Evolutionary conservation across 2,329 filamentous ascomycete species (phyloP), one percentile per base, ranked within the genome.

Genomic region (Pseudogymnoascus sp.): DNA sequence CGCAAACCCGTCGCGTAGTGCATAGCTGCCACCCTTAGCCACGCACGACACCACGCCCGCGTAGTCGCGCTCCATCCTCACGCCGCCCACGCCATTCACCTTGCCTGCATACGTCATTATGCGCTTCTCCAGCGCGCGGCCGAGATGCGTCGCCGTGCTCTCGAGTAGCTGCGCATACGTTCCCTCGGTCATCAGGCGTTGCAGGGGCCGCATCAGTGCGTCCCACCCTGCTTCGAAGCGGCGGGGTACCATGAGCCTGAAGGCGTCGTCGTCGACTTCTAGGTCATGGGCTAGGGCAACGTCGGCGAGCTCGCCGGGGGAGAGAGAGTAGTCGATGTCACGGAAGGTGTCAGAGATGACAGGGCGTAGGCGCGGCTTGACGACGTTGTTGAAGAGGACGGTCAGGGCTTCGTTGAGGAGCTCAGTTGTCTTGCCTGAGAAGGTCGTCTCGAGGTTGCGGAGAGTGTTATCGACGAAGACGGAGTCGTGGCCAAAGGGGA

Each of bases 221-320:
- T 92, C 88, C 93, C 93, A 99, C 29, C 88, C 88, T 65, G 87
- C 82, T 70, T 92, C 89, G 74, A 99, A 99, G 60, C 90, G 87
- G 7, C 86, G 83, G 4, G 87, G 83, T 15, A 96, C 91, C 44
- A 88, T 78, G 65, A 92, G 88, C n/a, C 83, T 74, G 2, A 81
- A 70, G 65, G 79, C 79, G 60, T 79, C 80, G 61, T 84, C 77
- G 7, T 80, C 77, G 7, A 76, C 77, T 15, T 72, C 70, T 3
- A 78, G 77, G 9, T 78, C 73, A 23, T 76, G 81, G 64, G 82
- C 78, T 50, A 78, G 77, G 7, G 82, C 82, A 6, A 82, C 73
- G 26, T 87, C 84, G 9, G 77, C 77, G 11, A 87, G 73, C 62
- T 88, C 85, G 44, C 86, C 82, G 65, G 87, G 83, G 1, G 81